These are phyloP conservation scores for Aspergillus tamarii DNA, from an alignment of 2,329 filamentous ascomycete genomes.

Conservation along the genomic window DNA sequence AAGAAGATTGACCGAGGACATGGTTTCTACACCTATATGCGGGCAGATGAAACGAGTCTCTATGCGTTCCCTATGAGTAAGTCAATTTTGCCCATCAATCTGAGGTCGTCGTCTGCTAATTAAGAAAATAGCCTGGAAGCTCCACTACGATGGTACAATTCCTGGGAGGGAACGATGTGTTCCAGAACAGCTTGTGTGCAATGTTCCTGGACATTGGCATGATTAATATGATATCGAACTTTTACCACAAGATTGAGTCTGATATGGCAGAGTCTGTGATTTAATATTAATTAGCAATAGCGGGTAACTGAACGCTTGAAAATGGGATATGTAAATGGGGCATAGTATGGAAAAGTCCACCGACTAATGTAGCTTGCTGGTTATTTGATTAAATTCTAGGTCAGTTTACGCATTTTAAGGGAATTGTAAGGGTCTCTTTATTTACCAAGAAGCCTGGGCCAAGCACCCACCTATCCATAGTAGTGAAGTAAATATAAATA, in stretches of 20 bases:
- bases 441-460: background rate
- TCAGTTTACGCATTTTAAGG: background rate
- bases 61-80: constrained; percentile 54
- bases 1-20: constrained; percentile 64
- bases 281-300: background rate
- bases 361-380: background rate
- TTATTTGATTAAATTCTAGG: background rate
- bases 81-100: background rate
- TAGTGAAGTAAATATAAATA: no score
- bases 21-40: constrained; percentile 64
- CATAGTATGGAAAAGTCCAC: background rate
- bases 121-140: background rate
- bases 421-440: background rate
- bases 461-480: no score
- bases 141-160: background rate
- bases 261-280: background rate
- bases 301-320: background rate
- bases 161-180: background rate
- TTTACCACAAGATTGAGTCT: background rate
- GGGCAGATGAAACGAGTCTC: constrained; percentile 64
- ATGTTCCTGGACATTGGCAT: background rate
- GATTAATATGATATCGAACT: background rate
- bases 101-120: background rate
- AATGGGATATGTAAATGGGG: background rate
- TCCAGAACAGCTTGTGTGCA: background rate